Conservation (phyloP, 352 stramenopile genomes). For the Phytophthora syringae region DNA sequence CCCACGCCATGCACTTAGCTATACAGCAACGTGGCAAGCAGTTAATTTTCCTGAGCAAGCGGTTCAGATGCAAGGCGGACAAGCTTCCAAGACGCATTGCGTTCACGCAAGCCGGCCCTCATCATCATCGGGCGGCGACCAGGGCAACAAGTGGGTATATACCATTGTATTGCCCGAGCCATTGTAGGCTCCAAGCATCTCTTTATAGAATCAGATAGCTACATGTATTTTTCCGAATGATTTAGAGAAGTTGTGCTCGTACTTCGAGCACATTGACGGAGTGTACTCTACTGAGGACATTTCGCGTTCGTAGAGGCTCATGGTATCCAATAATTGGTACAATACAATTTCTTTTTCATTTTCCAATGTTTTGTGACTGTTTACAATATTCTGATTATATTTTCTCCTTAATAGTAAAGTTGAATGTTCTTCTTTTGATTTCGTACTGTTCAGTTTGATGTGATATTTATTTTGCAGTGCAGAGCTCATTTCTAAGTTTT, state of each 20-base stretch:
- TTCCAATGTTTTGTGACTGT: too few species aligned
- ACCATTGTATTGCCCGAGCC: background rate
- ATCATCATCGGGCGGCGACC: conserved; percentile 3
- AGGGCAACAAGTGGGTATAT: conserved; percentile 1
- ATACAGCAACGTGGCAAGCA: too few species aligned
- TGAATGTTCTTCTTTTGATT: too few species aligned
- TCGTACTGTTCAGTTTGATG: too few species aligned
- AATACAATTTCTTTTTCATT: background rate
- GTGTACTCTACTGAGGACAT: too few species aligned
- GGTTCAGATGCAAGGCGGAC: background rate
- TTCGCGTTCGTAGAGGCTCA: too few species aligned
- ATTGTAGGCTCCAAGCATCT: background rate
- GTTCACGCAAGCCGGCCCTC: background rate
- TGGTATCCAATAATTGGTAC: conserved; percentile 1
- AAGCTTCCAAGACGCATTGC: background rate
- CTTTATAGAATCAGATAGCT: conserved; percentile 5
- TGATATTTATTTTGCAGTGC: background rate
- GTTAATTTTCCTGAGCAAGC: too few species aligned
- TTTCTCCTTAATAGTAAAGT: too few species aligned
- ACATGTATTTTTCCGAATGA: background rate
- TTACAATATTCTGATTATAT: too few species aligned
- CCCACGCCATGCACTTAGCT: too few species aligned
- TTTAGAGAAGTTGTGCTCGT: background rate
- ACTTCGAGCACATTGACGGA: conserved; percentile 9
- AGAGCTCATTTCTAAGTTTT: background rate